Conservation (phyloP, 306 rosid genomes). For the Pachyrhizus erosus region DNA sequence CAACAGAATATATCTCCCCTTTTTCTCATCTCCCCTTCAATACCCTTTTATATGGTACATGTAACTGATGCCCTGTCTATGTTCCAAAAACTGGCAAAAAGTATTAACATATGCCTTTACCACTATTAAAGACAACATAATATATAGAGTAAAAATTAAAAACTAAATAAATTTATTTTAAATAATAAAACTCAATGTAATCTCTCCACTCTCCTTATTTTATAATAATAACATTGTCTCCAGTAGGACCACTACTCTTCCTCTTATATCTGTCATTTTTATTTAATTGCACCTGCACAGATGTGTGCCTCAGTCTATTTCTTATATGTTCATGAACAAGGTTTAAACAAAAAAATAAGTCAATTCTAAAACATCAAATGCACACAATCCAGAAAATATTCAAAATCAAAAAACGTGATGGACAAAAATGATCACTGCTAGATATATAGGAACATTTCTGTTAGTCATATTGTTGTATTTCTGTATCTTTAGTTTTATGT, state of each 20-base stretch:
- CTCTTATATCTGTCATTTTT: background rate
- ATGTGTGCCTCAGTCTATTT: background rate
- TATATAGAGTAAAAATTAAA: background rate
- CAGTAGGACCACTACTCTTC: constrained; percentile 15
- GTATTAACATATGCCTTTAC: constrained; percentile 13
- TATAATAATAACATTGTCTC: background rate
- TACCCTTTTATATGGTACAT: background rate
- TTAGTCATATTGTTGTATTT: background rate
- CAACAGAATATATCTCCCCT: background rate
- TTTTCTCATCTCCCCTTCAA: constrained; percentile 13
- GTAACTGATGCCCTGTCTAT: background rate
- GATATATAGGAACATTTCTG: background rate
- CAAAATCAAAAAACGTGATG: constrained; percentile 3
- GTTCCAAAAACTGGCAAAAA: no score
- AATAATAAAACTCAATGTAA: constrained; percentile 12
- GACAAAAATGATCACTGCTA: constrained; percentile 7
- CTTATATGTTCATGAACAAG: background rate
- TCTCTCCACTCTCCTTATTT: constrained; percentile 15
- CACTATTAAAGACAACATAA: constrained; percentile 9
- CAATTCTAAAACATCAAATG: background rate
- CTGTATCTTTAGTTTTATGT: background rate
- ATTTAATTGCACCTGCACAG: background rate
- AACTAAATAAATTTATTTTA: background rate
- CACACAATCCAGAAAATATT: no score
- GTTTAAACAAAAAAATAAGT: background rate